Conservation (phyloP, 495 filamentous ascomycete species). For the Rostrohypoxylon terebratum region DNA sequence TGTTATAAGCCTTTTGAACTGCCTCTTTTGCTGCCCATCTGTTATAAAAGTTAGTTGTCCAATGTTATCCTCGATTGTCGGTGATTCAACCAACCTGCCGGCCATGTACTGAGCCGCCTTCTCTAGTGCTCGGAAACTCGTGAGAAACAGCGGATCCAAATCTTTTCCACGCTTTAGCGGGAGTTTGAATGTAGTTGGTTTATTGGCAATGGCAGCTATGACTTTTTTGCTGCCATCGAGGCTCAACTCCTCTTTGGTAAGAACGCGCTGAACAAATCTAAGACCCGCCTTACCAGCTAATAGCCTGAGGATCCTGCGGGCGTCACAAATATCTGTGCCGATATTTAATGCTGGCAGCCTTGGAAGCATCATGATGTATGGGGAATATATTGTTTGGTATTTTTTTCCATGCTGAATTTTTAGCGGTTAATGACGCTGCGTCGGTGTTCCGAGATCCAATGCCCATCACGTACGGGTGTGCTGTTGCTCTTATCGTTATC, state of each 20-base stretch:
- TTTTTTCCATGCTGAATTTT: neutral
- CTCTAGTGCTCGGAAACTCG: constrained; percentile 16
- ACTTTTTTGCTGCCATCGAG: neutral
- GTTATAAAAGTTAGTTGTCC: constrained; percentile 13
- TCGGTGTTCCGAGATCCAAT: neutral
- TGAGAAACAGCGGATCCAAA: neutral
- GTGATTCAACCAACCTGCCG: constrained; percentile 59
- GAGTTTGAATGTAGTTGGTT: neutral
- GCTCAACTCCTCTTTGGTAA: constrained; percentile 54
- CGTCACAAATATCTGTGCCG: constrained; percentile 68
- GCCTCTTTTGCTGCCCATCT: constrained; percentile 76
- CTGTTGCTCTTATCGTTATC: neutral
- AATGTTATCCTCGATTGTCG: neutral
- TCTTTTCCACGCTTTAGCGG: neutral
- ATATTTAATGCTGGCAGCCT: constrained; percentile 56
- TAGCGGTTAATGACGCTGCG: neutral
- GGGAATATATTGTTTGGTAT: neutral
- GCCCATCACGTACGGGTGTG: no score
- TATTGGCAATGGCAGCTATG: constrained; percentile 11
- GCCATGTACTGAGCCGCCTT: constrained; percentile 58
- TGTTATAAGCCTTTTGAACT: constrained; percentile 67
- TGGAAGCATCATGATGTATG: constrained; percentile 4
- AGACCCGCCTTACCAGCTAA: constrained; percentile 38
- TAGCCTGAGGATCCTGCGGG: constrained; percentile 58
- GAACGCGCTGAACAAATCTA: constrained; percentile 57